These are phyloP conservation scores for Apocynum venetum DNA, from an alignment of 257 asterid genomes.

Conservation along the genomic window DNA sequence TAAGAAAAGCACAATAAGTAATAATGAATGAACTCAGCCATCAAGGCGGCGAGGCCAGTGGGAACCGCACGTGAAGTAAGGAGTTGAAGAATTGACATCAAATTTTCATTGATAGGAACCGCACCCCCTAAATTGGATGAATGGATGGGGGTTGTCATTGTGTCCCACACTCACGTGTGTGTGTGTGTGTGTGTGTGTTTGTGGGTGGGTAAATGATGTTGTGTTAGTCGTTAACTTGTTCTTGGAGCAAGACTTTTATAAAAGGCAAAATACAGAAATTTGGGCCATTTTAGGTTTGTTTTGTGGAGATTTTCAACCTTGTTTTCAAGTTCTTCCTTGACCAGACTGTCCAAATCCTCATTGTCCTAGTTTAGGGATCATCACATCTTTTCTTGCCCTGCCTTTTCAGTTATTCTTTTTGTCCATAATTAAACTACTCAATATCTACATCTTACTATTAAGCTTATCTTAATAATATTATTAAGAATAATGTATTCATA, in stretches of 20 bases:
- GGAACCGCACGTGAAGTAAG: conserved; percentile 28
- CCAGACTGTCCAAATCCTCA: background rate
- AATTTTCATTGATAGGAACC: background rate
- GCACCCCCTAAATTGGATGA: background rate
- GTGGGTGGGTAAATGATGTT: background rate
- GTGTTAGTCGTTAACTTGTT: background rate
- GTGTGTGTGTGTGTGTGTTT: conserved; percentile 7
- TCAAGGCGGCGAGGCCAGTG: conserved; percentile 33
- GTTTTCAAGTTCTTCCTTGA: conserved; percentile 6
- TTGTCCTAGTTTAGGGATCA: background rate
- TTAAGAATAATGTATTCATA: too few relatives aligned
- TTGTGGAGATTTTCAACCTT: conserved; percentile 13
- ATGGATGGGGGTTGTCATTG: background rate
- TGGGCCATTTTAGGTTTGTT: background rate
- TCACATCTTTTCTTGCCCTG: background rate
- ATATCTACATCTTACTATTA: too few relatives aligned
- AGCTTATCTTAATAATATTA: too few relatives aligned
- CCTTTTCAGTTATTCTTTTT: background rate
- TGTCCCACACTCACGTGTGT: conserved; percentile 22
- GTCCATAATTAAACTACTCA: background rate
- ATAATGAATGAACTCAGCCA: conserved; percentile 17
- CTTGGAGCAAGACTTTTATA: background rate
- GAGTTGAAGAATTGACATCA: background rate
- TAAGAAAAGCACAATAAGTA: background rate
- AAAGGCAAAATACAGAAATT: background rate